Evolutionary conservation across 2,329 filamentous ascomycete species (phyloP).

Genomic region (Trichophyton verrucosum): DNA sequence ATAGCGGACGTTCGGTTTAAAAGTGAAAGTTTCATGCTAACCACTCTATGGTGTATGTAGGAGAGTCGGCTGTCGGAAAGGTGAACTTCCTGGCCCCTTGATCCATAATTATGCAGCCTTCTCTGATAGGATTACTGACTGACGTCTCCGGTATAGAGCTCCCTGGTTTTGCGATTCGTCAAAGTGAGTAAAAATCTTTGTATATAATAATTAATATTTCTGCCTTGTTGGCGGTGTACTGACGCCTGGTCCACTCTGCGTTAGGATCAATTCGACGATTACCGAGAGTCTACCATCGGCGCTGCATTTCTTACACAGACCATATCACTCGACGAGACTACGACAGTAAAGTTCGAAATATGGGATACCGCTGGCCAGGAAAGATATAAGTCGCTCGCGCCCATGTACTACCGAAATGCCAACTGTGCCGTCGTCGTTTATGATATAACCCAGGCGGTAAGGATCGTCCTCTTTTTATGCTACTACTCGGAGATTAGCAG

Average conservation of each 20-base stretch:
- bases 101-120: background rate
- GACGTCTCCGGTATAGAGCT: slow-evolving; percentile 53
- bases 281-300: slow-evolving; percentile 95
- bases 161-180: slow-evolving; percentile 92
- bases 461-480: slow-evolving; percentile 23
- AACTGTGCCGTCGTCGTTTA: slow-evolving; percentile 99
- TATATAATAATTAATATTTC: background rate
- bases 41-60: slow-evolving; percentile 38
- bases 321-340: slow-evolving; percentile 93
- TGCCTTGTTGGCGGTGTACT: background rate
- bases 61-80: slow-evolving; percentile 98
- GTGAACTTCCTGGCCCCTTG: slow-evolving; percentile 34
- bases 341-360: slow-evolving; percentile 99
- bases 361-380: slow-evolving; percentile 99
- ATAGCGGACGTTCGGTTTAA: background rate
- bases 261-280: slow-evolving; percentile 97
- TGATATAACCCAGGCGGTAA: slow-evolving; percentile 96
- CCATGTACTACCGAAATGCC: slow-evolving; percentile 99
- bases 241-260: background rate
- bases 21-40: slow-evolving; percentile 14
- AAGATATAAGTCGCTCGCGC: slow-evolving; percentile 94
- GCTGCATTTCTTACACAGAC: slow-evolving; percentile 98
- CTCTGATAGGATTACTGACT: slow-evolving; percentile 13
- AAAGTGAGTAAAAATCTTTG: slow-evolving; percentile 53
- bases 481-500: background rate